Evolutionary conservation across 495 filamentous ascomycete genomes (phyloP).

Genomic region (Lindgomyces ingoldianus): DNA sequence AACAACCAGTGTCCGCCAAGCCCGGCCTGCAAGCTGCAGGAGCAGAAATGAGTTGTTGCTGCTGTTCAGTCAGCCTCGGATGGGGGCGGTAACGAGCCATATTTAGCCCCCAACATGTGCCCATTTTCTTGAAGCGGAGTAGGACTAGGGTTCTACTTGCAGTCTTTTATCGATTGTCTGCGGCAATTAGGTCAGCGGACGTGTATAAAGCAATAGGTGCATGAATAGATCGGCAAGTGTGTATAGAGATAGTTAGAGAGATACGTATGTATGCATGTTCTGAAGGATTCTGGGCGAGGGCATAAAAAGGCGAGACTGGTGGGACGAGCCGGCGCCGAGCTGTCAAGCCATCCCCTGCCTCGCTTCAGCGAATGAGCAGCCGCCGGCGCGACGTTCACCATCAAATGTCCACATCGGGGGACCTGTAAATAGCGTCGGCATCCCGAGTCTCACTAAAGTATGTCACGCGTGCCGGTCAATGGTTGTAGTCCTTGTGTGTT

Average conservation of each 20-base stretch:
- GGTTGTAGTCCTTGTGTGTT: not conserved
- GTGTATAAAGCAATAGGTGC: not conserved
- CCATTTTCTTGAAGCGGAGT: constrained; percentile 9
- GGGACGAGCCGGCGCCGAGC: constrained; percentile 8
- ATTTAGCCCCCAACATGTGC: constrained; percentile 27
- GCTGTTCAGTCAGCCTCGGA: constrained; percentile 25
- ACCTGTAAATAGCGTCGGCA: not conserved
- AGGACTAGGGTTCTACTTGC: not conserved
- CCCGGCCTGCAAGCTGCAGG: constrained; percentile 24
- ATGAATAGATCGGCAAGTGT: not conserved
- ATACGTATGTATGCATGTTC: too few species aligned
- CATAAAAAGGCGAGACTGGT: not conserved
- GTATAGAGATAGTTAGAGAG: not conserved
- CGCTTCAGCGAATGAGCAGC: not conserved
- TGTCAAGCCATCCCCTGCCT: not conserved
- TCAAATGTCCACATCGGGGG: not conserved
- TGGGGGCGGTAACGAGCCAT: constrained; percentile 11
- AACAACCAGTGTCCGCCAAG: constrained; percentile 30
- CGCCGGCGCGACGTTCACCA: not conserved
- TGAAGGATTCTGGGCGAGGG: not conserved
- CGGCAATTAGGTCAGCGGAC: not conserved
- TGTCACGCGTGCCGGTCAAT: too few species aligned
- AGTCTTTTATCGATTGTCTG: constrained; percentile 14
- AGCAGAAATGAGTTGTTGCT: constrained; percentile 5
- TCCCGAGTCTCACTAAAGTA: not conserved